Base-by-base conservation (phyloP, 2,329 filamentous ascomycete genomes). In the Aspergillus sp. region DNA sequence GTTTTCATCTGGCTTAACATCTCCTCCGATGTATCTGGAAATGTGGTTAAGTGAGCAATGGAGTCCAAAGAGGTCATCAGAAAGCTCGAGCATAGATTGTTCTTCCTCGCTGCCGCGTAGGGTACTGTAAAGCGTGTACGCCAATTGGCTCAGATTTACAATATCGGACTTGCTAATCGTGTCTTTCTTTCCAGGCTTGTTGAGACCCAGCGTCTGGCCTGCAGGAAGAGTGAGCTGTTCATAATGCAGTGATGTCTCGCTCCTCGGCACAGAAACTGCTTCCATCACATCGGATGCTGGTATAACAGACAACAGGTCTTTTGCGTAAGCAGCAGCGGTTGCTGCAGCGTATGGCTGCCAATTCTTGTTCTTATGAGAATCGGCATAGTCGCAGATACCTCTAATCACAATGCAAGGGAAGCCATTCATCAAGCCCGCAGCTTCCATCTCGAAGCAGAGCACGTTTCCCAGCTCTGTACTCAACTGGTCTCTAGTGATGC, bases 401-500 rank as follows among this genome's bases (percentile, higher is more conserved):
- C 52, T 20, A 7, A 54, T 48, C 13, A 54, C 44, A 12, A 54
- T 17, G n/a, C 52, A 54, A 3, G 52, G 52, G 24, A 54, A 45
- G 24, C 24, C n/a, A 1, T 53, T 34, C 51, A 53, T 53, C 24
- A 53, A 20, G 4, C 51, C 51, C 27, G 51, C 51, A 11, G 51
- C 51, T 34, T 53, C 51, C 51, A 53, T 53, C 8, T 53, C 51
- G 20, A 53, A 53, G 9, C 39, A 34, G 4, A 44, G 51, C 22
- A 45, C 24, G 17, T 27, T 30, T 2, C 47, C 47, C 9, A 49
- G 30, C 64, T 47, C 64, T 64, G 19, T 55, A 64, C 17, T 44
- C 58, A 12, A 68, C 67, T 33, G 62, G 64, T 57, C 68, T 12
- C 47, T 12, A 1, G 47, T 49, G 9, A 13, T 19, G 9, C 69